Conservation (phyloP, 2,329 filamentous ascomycete genomes). For the Aspergillus ibericus region DNA sequence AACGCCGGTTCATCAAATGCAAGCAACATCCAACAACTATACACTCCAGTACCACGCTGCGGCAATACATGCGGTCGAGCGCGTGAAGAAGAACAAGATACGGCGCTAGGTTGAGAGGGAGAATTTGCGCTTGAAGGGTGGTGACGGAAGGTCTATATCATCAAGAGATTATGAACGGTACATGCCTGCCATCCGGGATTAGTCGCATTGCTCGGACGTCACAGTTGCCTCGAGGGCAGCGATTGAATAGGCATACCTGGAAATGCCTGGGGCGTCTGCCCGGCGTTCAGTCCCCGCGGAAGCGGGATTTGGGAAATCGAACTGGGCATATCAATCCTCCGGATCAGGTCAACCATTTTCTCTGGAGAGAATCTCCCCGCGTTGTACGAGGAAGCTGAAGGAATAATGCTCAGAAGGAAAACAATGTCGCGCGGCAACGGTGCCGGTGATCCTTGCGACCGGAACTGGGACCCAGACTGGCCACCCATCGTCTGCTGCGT, state of each 20-base stretch:
- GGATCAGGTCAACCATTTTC: conserved; percentile 71
- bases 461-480: conserved; percentile 37
- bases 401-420: conserved; percentile 69
- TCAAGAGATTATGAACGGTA: conserved; percentile 17
- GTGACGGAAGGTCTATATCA: conserved; percentile 7
- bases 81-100: conserved; percentile 3
- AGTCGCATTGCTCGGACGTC: conserved; percentile 7
- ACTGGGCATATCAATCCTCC: conserved; percentile 65
- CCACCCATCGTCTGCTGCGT: conserved; percentile 37
- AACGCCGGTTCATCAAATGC: conserved; percentile 26
- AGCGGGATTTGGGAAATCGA: conserved; percentile 41
- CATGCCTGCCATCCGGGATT: conserved; percentile 3
- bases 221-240: background rate
- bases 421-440: conserved; percentile 70
- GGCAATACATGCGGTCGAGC: conserved; percentile 2
- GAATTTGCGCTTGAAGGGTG: background rate
- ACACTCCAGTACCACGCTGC: conserved; percentile 14
- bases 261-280: conserved; percentile 32
- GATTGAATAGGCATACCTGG: conserved; percentile 28
- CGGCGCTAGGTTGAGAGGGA: background rate
- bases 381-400: conserved; percentile 70
- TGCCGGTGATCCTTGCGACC: conserved; percentile 58
- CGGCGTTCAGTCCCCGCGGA: conserved; percentile 32
- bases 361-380: conserved; percentile 68
- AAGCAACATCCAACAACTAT: conserved; percentile 16